Conservation (phyloP, 2,329 filamentous ascomycete genomes). For the Monilinia laxa region DNA sequence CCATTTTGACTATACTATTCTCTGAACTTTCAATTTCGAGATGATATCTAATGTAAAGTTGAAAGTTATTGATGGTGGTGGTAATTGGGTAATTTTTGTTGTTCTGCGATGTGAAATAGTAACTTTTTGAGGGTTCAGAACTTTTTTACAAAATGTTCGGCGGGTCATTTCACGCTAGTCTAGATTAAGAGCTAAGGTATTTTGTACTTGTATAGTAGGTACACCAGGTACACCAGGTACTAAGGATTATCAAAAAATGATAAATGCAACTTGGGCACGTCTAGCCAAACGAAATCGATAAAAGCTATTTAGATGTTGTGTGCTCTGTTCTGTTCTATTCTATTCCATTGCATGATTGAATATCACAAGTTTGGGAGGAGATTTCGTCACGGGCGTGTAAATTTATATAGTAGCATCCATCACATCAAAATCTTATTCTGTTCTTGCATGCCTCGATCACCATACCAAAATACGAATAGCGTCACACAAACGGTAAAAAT, state of each 20-base stretch:
- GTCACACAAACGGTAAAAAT: background rate
- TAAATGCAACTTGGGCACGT: background rate
- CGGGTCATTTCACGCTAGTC: conserved; percentile 27
- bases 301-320: too few species aligned
- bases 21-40: conserved; percentile 13
- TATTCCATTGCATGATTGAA: background rate
- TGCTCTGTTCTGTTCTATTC: background rate
- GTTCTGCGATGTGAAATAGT: conserved; percentile 22
- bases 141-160: conserved; percentile 26
- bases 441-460: background rate
- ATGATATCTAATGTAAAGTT: background rate
- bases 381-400: background rate
- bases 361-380: background rate
- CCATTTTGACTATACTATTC: conserved; percentile 32
- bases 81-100: conserved; percentile 19
- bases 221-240: too few species aligned
- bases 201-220: background rate
- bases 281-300: background rate
- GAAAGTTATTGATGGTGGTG: conserved; percentile 18
- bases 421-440: background rate
- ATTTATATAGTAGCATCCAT: background rate
- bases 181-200: conserved; percentile 16
- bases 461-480: background rate
- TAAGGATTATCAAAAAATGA: conserved; percentile 3
- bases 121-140: conserved; percentile 21